phyloP scores from a whole-genome alignment of 306 rosid species.

The Fagus crenata region DNA sequence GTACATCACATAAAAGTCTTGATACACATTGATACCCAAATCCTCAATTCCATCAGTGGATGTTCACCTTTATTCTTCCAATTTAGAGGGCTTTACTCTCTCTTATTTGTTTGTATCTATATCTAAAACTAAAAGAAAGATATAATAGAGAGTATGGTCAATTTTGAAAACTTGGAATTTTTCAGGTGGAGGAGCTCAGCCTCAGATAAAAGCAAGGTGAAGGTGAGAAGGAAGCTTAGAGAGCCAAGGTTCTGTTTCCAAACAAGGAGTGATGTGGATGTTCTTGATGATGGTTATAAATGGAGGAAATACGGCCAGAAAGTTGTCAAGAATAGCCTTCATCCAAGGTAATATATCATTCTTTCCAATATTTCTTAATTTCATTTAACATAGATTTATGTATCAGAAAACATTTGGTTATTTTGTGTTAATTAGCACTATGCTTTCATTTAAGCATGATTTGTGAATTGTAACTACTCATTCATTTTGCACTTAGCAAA shows the following conservation, averaged over 20 bases:
- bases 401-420: not conserved
- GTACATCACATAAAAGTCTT: constrained; percentile 38
- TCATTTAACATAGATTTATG: not conserved
- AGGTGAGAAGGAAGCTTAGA: constrained; percentile 91
- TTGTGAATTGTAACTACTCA: too few species aligned
- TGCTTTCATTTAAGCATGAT: too few species aligned
- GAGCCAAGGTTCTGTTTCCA: constrained; percentile 98
- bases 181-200: constrained; percentile 84
- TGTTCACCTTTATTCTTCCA: constrained; percentile 18
- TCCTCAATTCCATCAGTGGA: constrained; percentile 36
- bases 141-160: not conserved
- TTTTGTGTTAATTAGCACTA: not conserved
- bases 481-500: not conserved
- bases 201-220: constrained; percentile 83
- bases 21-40: constrained; percentile 44
- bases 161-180: not conserved
- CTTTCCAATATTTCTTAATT: not conserved
- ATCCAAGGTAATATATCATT: constrained; percentile 66
- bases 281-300: constrained; percentile 98
- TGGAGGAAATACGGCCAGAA: constrained; percentile 99
- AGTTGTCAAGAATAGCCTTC: constrained; percentile 97
- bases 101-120: not conserved
- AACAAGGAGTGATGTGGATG: constrained; percentile 98
- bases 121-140: not conserved
- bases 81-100: not conserved